Evolutionary conservation across 805 yeast genomes (phyloP), one percentile per base, ranked within the genome.

Genomic region (Spencermartinsiella europaea): DNA sequence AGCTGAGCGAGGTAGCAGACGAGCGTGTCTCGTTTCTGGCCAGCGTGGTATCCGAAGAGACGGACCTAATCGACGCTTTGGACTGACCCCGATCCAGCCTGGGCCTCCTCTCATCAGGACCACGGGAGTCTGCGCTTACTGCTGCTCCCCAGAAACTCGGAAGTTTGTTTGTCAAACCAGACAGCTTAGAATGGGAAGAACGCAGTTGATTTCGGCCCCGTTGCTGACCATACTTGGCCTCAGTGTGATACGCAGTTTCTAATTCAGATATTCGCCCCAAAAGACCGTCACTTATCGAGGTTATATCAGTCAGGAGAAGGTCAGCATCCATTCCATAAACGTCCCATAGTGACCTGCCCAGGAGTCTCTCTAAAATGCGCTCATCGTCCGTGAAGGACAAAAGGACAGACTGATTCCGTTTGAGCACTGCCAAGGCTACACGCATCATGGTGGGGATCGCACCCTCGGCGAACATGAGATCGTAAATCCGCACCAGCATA

Each of bases 401-500:
- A 20, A 72, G 52, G 3, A 63, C 45, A 15, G 72, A 71, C 44
- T 71, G 66, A 58, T 81, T 81, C 17, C 71, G 67, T 19, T 72
- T 58, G 36, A 80, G 63, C 17, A 80, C 65, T 0, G 81, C 78
- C 34, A 79, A 52, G 1, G 82, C 77, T 14, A 77, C 71, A 51
- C 81, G 74, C 63, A 81, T 71, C 47, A 80, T 72, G 57, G 64
- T 74, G 58, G 66, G 73, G 62, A 81, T 76, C 61, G 63, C 73
- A 21, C 69, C 85, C 76, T 71, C 83, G 62, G 67, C 72, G 52
- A 63, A 71, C 61, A 68, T 75, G 57, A 66, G 66, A 65, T 69
- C 84, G 72, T 71, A 80, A 63, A 61, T 70, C 60, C 65, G 75
- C 52, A 69, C 74, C 57, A 64, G 70, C 69, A 65, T 77, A 54